Conservation (phyloP, 768 basidiomycete species). For the Suillus discolor region DNA sequence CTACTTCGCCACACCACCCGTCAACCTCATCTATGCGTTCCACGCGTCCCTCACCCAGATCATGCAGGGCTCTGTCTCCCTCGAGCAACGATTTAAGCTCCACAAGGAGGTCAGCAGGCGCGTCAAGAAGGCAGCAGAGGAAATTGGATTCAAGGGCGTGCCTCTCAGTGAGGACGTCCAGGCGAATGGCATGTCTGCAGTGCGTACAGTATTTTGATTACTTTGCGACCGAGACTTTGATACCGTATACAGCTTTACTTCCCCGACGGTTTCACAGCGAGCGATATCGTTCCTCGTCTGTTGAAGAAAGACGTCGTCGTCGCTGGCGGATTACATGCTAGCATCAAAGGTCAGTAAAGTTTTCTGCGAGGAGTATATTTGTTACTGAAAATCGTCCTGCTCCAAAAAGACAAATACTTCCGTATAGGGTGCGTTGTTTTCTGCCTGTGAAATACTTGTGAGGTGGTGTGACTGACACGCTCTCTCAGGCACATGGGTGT, state of each 20-base stretch:
- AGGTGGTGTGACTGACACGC: constrained; percentile 7
- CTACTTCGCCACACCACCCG: constrained; percentile 96
- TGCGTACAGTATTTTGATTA: constrained; percentile 32
- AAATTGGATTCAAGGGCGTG: constrained; percentile 75
- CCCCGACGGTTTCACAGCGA: constrained; percentile 77
- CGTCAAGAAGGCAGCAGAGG: constrained; percentile 66
- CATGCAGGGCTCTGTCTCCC: constrained; percentile 58
- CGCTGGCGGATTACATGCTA: constrained; percentile 86
- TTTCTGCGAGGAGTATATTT: not conserved
- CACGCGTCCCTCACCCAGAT: constrained; percentile 79
- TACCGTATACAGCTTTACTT: constrained; percentile 61
- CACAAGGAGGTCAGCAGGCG: constrained; percentile 71
- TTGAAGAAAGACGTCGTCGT: constrained; percentile 73
- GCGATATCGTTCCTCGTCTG: constrained; percentile 78
- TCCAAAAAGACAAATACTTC: constrained; percentile 77
- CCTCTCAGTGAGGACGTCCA: constrained; percentile 60
- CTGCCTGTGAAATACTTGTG: constrained; percentile 6
- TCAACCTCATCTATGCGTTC: constrained; percentile 93
- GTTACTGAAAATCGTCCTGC: constrained; percentile 7
- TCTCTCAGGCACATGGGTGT: constrained; percentile 82
- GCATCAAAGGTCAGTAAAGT: constrained; percentile 67
- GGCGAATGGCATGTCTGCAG: constrained; percentile 96
- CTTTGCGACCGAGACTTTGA: constrained; percentile 2
- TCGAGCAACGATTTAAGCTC: constrained; percentile 75
- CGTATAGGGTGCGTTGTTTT: constrained; percentile 69